phyloP scores from a whole-genome alignment of 2,329 filamentous ascomycete genomes.

The Diaporthe nobilis region DNA sequence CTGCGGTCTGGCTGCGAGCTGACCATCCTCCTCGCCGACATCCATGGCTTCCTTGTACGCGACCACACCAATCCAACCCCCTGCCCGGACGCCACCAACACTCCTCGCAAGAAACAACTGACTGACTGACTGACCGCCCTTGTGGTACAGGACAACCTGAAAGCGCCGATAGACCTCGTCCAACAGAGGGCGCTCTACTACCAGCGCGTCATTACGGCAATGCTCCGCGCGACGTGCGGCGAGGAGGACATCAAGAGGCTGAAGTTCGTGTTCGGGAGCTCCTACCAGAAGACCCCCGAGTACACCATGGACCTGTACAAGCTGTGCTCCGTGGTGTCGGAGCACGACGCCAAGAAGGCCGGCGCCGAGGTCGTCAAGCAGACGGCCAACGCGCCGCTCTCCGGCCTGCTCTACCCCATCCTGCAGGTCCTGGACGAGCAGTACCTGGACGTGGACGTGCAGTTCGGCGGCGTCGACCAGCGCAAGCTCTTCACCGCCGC shows the following conservation, averaged over 20 bases:
- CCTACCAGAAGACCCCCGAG: slow-evolving; percentile 79
- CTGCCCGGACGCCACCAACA: slow-evolving; percentile 64
- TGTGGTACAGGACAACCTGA: slow-evolving; percentile 70
- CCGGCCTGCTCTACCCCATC: slow-evolving; percentile 84
- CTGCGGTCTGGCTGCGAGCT: slow-evolving; percentile 88
- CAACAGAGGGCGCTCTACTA: slow-evolving; percentile 89
- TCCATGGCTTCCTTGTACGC: slow-evolving; percentile 77
- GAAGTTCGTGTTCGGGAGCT: slow-evolving; percentile 86
- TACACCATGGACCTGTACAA: slow-evolving; percentile 94
- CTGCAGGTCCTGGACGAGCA: slow-evolving; percentile 94
- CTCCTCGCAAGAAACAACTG: slow-evolving; percentile 70
- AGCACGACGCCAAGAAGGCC: slow-evolving; percentile 89
- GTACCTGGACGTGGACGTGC: slow-evolving; percentile 87
- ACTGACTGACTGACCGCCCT: slow-evolving; percentile 10
- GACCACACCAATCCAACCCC: background rate
- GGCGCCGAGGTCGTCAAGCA: slow-evolving; percentile 97
- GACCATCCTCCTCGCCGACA: slow-evolving; percentile 81
- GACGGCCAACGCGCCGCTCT: slow-evolving; percentile 80
- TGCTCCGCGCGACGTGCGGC: slow-evolving; percentile 84
- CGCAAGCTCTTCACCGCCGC: slow-evolving; percentile 91
- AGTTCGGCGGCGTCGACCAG: slow-evolving; percentile 90
- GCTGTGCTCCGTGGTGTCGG: slow-evolving; percentile 77
- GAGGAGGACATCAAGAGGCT: slow-evolving; percentile 76
- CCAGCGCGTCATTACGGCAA: slow-evolving; percentile 78
- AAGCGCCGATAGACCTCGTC: slow-evolving; percentile 90